Percentiles rank a stretch among this genome's conserved stretches.
These are phyloP conservation scores for Lophiostoma macrostomum DNA, from an alignment of 495 filamentous ascomycete genomes.

Conservation along the genomic window DNA sequence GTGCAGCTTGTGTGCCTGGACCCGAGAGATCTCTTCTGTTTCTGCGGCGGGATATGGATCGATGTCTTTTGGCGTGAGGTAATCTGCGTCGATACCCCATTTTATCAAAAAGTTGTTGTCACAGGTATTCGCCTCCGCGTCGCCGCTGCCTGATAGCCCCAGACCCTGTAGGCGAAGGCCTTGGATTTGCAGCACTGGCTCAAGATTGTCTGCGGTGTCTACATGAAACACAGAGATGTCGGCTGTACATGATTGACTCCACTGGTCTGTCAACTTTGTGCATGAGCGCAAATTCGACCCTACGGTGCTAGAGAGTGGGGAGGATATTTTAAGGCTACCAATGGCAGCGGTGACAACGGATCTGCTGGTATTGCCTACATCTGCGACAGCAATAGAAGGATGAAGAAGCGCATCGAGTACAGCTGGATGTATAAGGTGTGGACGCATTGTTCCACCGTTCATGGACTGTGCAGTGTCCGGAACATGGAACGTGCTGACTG, in stretches of 20 bases:
- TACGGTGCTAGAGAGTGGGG: too few relatives aligned
- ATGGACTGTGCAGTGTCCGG: not conserved
- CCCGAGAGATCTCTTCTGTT: not conserved
- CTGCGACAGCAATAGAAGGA: not conserved
- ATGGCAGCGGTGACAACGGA: not conserved
- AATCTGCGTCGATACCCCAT: not conserved
- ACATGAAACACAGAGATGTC: not conserved
- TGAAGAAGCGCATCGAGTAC: conserved; percentile 7
- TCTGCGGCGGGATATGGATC: too few relatives aligned
- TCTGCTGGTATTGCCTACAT: not conserved
- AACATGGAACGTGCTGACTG: not conserved
- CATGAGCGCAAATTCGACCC: too few relatives aligned
- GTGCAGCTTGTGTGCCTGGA: not conserved
- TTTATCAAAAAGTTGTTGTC: not conserved
- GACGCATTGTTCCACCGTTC: not conserved
- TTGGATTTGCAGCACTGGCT: not conserved
- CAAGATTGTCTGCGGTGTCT: not conserved
- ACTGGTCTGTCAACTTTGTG: too few relatives aligned
- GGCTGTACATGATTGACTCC: too few relatives aligned
- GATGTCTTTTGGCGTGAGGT: not conserved
- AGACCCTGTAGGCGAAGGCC: not conserved
- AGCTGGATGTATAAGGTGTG: not conserved
- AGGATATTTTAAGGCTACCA: not conserved
- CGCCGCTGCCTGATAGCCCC: not conserved
- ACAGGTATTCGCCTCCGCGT: not conserved